Evolutionary conservation across 2,329 filamentous ascomycete genomes (phyloP), one percentile per base, ranked within the genome.

Genomic region (Ascochyta pisi): DNA sequence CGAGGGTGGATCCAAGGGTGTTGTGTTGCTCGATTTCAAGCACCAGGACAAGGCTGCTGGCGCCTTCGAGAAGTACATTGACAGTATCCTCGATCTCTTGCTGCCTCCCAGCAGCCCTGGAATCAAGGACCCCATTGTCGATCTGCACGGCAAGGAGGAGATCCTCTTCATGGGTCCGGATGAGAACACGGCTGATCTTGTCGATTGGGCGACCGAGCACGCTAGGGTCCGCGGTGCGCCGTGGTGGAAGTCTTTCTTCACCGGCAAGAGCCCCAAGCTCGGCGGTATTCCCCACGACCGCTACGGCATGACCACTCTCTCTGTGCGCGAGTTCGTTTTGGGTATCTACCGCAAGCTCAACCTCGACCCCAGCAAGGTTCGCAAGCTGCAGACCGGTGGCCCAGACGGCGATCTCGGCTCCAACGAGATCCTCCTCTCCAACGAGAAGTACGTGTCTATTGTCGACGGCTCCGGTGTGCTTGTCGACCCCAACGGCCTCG

Each of bases 231-330:
- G 95, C 67, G 92, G 92, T 41, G 95, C 95, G 4, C 92, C 92
- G 26, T 99, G 94, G 92, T 99, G 95, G 95, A 99, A 99, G 83
- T 99, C 95, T 0, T 99, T 99, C 86, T 99, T 99, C 84, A 99
- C 95, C 2, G 95, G 95, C 71, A 99, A 99, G 84, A 96, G 92
- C 66, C 95, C 92, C 49, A 95, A 90, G 78, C 85, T 99, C 13
- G 95, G 95, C 61, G 95, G 95, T 73, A 99, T 99, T 66, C 95
- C 95, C 34, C 95, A 99, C 77, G 95, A 99, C 75, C 80, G 83
- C 37, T 99, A 99, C 73, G 95, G 95, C 69, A 99, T 99, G 95
- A 99, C 95, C 0, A 98, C 95, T 0, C 80, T 98, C 54, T 97
- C 93, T 6, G 94, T 99, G 45, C 92, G 95, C 41, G 92, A 99